Evolutionary conservation across 306 rosid species (phyloP).

Genomic region (Ceratonia siliqua): DNA sequence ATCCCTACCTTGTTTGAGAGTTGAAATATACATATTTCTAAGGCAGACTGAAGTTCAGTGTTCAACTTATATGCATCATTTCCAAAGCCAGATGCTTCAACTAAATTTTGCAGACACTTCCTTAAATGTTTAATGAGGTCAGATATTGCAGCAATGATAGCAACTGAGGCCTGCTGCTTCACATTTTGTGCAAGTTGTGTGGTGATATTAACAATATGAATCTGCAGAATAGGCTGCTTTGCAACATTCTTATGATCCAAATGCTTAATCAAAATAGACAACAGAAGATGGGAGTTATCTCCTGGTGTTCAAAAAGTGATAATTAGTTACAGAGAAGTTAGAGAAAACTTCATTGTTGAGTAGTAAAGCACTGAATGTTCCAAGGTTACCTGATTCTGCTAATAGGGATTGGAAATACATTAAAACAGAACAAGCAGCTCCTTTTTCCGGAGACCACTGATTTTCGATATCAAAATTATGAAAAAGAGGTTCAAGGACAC

Average conservation of each 20-base stretch:
- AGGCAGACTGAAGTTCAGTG: slow-evolving; percentile 65
- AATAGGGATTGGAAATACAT: slow-evolving; percentile 77
- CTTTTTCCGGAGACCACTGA: slow-evolving; percentile 81
- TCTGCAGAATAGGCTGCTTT: slow-evolving; percentile 71
- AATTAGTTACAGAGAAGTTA: slow-evolving; percentile 24
- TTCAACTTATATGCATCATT: slow-evolving; percentile 50
- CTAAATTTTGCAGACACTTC: slow-evolving; percentile 75
- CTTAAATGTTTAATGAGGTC: slow-evolving; percentile 88
- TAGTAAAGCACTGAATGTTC: slow-evolving; percentile 19
- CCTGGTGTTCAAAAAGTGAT: slow-evolving; percentile 59
- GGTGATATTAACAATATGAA: slow-evolving; percentile 58
- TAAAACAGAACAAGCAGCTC: slow-evolving; percentile 73
- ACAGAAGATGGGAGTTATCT: slow-evolving; percentile 77
- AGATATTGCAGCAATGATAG: slow-evolving; percentile 76
- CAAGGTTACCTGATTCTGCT: slow-evolving; percentile 76
- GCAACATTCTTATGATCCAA: slow-evolving; percentile 89
- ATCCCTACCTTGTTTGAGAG: slow-evolving; percentile 72
- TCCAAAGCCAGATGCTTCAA: slow-evolving; percentile 53
- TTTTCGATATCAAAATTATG: slow-evolving; percentile 75
- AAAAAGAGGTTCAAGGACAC: slow-evolving; percentile 90
- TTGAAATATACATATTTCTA: slow-evolving; percentile 77
- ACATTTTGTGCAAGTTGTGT: slow-evolving; percentile 72
- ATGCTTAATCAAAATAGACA: slow-evolving; percentile 91
- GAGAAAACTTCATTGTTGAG: slow-evolving; percentile 5
- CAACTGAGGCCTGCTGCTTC: slow-evolving; percentile 67